Percentiles rank a stretch among this genome's conserved stretches.
These are phyloP conservation scores for Pichia sp. DNA, from an alignment of 1,139 yeast species.

Conservation along the genomic window DNA sequence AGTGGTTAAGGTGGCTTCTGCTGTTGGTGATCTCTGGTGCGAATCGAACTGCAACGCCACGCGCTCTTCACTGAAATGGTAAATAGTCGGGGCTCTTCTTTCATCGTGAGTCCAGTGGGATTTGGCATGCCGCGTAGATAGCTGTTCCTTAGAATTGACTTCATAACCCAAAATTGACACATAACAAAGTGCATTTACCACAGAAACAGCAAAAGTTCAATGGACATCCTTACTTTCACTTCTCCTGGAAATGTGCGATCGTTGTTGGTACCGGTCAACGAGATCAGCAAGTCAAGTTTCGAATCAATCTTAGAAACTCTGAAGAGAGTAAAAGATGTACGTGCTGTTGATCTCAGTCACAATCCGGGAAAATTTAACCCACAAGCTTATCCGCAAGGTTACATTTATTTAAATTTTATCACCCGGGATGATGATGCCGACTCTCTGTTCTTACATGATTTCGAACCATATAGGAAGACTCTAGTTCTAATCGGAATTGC, in stretches of 20 bases:
- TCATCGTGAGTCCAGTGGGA: no score
- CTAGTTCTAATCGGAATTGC: constrained; percentile 63
- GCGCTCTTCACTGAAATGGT: no score
- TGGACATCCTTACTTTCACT: constrained; percentile 37
- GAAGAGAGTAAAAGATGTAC: constrained; percentile 49
- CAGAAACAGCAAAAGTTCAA: no score
- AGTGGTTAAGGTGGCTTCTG: no score
- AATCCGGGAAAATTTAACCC: constrained; percentile 68
- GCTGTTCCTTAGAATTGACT: no score
- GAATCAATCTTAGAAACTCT: constrained; percentile 39
- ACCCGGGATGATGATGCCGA: constrained; percentile 48
- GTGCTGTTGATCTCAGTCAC: constrained; percentile 70
- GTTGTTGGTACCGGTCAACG: constrained; percentile 64
- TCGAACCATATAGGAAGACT: constrained; percentile 81
- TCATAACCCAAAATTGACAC: no score
- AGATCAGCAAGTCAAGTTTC: constrained; percentile 44
- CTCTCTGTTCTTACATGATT: constrained; percentile 64
- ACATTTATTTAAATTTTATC: constrained; percentile 51
- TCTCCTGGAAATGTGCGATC: constrained; percentile 63
- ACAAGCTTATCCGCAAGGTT: constrained; percentile 75
- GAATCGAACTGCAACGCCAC: no score
- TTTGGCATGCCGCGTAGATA: no score
- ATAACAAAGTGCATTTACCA: no score
- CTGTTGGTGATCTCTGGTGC: no score
- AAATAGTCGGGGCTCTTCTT: no score